Evolutionary conservation across 2,329 filamentous ascomycete species (phyloP), one percentile per base, ranked within the genome.

Genomic region (Metarhizium robertsii): DNA sequence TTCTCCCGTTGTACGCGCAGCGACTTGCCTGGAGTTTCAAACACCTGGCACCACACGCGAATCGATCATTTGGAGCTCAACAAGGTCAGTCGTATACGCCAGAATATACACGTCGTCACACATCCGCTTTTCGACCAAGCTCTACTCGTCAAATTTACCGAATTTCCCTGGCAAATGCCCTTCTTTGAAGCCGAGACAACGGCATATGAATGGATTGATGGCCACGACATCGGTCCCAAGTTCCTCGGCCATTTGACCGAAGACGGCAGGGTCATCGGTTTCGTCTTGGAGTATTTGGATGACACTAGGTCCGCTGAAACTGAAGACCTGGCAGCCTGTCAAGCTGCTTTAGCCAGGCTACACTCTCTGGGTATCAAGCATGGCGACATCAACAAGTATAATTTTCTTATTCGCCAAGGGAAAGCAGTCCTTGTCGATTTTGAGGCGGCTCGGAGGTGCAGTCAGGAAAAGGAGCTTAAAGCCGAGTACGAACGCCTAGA

Each of bases 181-280:
- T 60, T 6, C 7, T 25, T 62, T 1, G 64, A 67, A 52, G 43
- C 43, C 10, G 65, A 68, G 55, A 68, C 64, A 18, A 36, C 60
- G 13, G 61, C 61, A 16, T 68, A 68, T 48, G 53, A 64, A 55
- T 64, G 61, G 63, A 61, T 69, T 16, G 54, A 55, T 18, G 61
- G 55, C 47, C 59, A 47, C 30, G 56, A 59, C 6, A 20, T 68
- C 30, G 62, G 64, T 2, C 65, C 67, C 16, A 58, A 55, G 36
- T 67, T 67, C 52, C 58, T 69, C 1, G 65, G 66, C 56, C 65
- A 69, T 58, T 50, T 67, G 20, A 62, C 59, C 4, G 65, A 69
- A 53, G 64, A 61, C 11, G 62, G 64, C 8, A 60, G 65, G 2
- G 61, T 67, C 25, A 52, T 67, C 42, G 65, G 65, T 40, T 68